These are phyloP conservation scores for Fusarium sp. DNA, from an alignment of 2,329 filamentous ascomycete species.

Conservation along the genomic window DNA sequence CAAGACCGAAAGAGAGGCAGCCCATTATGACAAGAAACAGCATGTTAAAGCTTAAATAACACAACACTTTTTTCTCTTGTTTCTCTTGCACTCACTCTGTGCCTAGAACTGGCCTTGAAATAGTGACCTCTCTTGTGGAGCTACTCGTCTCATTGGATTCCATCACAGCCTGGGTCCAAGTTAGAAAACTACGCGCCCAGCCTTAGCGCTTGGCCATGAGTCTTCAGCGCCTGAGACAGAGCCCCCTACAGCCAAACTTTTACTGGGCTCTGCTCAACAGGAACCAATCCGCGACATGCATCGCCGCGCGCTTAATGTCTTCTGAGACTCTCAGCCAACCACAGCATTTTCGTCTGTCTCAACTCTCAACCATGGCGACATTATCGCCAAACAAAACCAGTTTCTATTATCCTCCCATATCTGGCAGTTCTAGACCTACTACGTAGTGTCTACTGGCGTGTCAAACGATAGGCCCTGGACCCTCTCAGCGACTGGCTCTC, in stretches of 20 bases:
- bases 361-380: constrained; percentile 8
- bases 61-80: background rate
- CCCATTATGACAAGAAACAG: constrained; percentile 1
- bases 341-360: constrained; percentile 5
- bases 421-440: background rate
- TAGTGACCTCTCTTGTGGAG: background rate
- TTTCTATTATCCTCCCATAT: background rate
- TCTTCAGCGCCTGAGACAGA: constrained; percentile 10
- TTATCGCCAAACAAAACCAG: constrained; percentile 22
- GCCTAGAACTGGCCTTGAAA: background rate
- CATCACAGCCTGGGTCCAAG: background rate
- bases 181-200: constrained; percentile 16
- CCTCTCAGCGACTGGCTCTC: constrained; percentile 33
- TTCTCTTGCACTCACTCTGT: background rate
- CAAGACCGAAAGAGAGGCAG: constrained; percentile 23
- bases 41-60: constrained; percentile 9
- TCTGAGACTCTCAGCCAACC: constrained; percentile 39
- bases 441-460: constrained; percentile 12
- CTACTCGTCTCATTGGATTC: constrained; percentile 2
- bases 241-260: background rate
- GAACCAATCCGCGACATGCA: constrained; percentile 32
- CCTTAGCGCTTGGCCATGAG: constrained; percentile 9
- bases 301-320: constrained; percentile 36
- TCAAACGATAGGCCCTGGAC: constrained; percentile 28
- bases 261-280: constrained; percentile 3